Conservation (phyloP, 2,329 filamentous ascomycete genomes). For the Verticillium alfalfae region DNA sequence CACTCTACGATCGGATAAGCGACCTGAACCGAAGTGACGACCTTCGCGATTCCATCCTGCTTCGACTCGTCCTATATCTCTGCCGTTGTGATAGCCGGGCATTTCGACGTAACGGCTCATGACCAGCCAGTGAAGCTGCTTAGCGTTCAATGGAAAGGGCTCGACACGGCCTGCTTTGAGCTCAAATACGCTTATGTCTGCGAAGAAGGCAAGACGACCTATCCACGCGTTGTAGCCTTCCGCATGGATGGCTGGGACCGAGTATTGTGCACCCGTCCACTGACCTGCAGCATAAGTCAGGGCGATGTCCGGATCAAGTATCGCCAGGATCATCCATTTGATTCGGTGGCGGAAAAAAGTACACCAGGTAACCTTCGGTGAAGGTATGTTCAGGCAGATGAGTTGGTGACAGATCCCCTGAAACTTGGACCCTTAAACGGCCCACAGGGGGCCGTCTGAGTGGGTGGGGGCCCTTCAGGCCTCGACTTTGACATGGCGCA, state of each 20-base stretch:
- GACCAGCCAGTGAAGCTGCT: conserved; percentile 14
- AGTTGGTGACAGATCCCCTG: not conserved
- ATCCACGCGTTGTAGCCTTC: conserved; percentile 16
- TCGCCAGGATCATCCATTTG: conserved; percentile 13
- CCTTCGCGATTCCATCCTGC: conserved; percentile 13
- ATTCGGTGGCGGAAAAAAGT: conserved; percentile 5
- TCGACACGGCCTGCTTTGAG: conserved; percentile 7
- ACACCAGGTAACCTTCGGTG: conserved; percentile 3
- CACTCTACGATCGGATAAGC: conserved; percentile 11
- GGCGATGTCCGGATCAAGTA: conserved; percentile 13
- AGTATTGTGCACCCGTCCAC: conserved; percentile 13
- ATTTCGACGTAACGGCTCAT: conserved; percentile 7
- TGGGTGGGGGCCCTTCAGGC: too few relatives aligned
- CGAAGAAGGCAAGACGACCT: conserved; percentile 16
- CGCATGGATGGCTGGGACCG: conserved; percentile 7
- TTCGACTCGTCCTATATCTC: conserved; percentile 18
- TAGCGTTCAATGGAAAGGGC: conserved; percentile 16
- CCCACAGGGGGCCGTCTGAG: too few relatives aligned
- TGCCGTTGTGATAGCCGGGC: conserved; percentile 5
- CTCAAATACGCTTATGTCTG: conserved; percentile 20
- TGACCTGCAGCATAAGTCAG: conserved; percentile 16
- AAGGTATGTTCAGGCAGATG: conserved; percentile 22
- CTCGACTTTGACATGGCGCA: too few relatives aligned
- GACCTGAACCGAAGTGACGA: conserved; percentile 13
- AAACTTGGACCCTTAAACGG: not conserved